Conservation (phyloP, 805 yeast species). For the Brettanomyces naardenensis region DNA sequence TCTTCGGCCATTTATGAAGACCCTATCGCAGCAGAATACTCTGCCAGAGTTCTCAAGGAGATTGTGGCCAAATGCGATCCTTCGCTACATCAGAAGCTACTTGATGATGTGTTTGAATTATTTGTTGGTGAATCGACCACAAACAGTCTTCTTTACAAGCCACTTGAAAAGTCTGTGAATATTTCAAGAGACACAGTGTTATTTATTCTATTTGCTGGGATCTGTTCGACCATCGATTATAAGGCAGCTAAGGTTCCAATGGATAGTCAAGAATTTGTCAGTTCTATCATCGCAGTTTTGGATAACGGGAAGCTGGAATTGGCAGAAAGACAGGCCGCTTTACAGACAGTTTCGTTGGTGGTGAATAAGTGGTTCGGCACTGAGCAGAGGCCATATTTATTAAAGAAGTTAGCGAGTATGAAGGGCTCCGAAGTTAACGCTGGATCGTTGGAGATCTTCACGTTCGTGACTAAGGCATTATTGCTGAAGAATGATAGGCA, state of each 20-base stretch:
- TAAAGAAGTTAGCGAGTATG: constrained; percentile 1
- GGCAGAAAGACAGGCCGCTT: constrained; percentile 41
- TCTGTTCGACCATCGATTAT: constrained; percentile 45
- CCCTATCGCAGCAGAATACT: constrained; percentile 27
- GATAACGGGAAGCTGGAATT: constrained; percentile 14
- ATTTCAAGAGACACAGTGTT: constrained; percentile 15
- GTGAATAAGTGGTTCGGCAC: constrained; percentile 45
- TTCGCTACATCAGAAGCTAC: constrained; percentile 37
- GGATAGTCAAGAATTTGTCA: constrained; percentile 10
- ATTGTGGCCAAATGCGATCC: constrained; percentile 32
- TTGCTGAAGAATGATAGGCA: constrained; percentile 45
- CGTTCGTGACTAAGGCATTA: constrained; percentile 72
- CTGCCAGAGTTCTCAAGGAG: constrained; percentile 34
- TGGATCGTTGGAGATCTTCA: constrained; percentile 40
- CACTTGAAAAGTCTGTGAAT: neutral
- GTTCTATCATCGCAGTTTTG: constrained; percentile 11
- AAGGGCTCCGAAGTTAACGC: neutral
- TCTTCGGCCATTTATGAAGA: constrained; percentile 12
- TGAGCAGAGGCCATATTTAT: constrained; percentile 8
- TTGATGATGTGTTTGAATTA: constrained; percentile 27
- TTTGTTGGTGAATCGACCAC: neutral
- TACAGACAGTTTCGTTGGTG: constrained; percentile 47
- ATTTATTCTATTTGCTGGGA: constrained; percentile 34
- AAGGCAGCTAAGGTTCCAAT: constrained; percentile 26
- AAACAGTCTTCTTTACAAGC: neutral